Percentiles rank a stretch among this genome's conserved stretches.
These are phyloP conservation scores for Phytophthora pistaciae DNA, from an alignment of 352 stramenopile species.

Conservation along the genomic window DNA sequence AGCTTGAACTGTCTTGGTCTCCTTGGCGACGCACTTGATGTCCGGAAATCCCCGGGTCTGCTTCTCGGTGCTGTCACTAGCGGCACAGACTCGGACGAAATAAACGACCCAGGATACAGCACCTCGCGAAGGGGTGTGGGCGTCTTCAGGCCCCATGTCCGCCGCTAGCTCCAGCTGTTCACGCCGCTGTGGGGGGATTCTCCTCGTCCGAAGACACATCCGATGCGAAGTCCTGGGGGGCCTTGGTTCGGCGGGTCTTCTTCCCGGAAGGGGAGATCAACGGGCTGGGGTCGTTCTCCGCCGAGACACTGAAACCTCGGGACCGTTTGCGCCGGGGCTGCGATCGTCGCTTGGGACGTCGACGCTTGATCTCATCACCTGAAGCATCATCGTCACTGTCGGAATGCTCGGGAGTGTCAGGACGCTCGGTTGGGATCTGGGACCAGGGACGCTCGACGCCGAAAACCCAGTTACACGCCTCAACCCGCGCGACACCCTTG, in stretches of 20 bases:
- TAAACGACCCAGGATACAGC: background rate
- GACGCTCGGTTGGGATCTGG: background rate
- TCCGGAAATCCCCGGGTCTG: background rate
- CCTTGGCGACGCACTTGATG: background rate
- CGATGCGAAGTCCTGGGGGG: background rate
- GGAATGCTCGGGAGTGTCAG: background rate
- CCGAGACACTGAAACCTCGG: background rate
- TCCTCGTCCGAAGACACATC: background rate
- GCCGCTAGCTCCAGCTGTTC: background rate
- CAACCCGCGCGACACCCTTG: background rate
- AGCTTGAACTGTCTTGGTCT: background rate
- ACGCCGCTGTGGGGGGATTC: background rate
- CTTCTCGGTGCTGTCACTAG: background rate
- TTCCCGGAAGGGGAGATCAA: background rate
- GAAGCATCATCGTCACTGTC: too few species aligned
- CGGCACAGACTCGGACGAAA: background rate
- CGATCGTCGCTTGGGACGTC: background rate
- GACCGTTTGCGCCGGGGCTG: background rate
- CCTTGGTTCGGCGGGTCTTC: background rate
- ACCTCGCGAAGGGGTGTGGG: background rate
- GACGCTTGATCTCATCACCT: background rate
- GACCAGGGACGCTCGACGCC: background rate
- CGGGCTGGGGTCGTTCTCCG: background rate
- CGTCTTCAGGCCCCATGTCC: background rate
- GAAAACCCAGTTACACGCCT: background rate